A percentile compares a stretch with the other conserved stretches of the same genome.
These are phyloP conservation scores for Serendipita sp. DNA, from an alignment of 768 basidiomycete species.

Conservation along the genomic window DNA sequence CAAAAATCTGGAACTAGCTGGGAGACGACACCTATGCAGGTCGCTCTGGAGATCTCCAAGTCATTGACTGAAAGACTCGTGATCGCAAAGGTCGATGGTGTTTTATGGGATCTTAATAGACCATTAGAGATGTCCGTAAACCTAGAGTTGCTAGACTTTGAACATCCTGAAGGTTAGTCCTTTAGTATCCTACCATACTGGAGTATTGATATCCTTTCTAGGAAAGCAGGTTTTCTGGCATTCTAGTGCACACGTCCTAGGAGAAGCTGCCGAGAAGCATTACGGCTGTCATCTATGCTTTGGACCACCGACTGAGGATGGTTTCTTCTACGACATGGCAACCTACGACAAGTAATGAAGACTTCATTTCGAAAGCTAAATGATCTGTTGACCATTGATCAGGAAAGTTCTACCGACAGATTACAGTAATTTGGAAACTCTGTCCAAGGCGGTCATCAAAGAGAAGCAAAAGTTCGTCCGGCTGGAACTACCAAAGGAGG, in stretches of 20 bases:
- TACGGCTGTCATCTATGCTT: constrained; percentile 95
- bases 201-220: constrained; percentile 15
- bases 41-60: constrained; percentile 78
- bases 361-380: not conserved
- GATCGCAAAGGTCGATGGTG: constrained; percentile 83
- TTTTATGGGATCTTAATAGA: constrained; percentile 87
- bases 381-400: constrained; percentile 3
- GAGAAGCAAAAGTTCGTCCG: constrained; percentile 97
- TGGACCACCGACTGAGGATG: constrained; percentile 92
- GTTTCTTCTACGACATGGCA: constrained; percentile 99
- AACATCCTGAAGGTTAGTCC: constrained; percentile 61
- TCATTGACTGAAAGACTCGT: constrained; percentile 76
- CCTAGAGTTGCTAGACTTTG: constrained; percentile 81
- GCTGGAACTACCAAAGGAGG: constrained; percentile 82
- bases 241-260: constrained; percentile 94
- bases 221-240: constrained; percentile 99
- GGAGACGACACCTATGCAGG: constrained; percentile 86
- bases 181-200: not conserved
- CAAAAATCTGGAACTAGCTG: constrained; percentile 73
- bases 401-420: constrained; percentile 69
- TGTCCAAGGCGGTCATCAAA: constrained; percentile 77
- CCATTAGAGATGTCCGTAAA: constrained; percentile 76
- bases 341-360: constrained; percentile 52
- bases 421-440: constrained; percentile 76
- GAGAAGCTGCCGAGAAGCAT: constrained; percentile 89